Conservation (phyloP, 2,329 filamentous ascomycete species). For the Botrytis fabae region DNA sequence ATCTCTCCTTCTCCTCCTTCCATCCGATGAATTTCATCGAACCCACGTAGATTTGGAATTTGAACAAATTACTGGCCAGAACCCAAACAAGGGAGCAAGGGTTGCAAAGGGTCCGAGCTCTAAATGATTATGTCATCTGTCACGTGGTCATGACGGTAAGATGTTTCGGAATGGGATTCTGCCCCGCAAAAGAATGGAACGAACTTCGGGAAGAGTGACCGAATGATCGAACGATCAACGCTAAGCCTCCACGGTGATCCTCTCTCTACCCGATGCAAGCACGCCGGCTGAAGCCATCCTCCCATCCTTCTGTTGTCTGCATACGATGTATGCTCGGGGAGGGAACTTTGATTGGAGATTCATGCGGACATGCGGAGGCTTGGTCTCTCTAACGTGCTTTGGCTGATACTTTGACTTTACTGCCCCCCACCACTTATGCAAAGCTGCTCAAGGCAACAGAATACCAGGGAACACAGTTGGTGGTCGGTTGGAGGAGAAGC, state of each 20-base stretch:
- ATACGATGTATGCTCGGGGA: background rate
- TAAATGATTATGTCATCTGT: fast-evolving
- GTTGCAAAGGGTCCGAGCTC: background rate
- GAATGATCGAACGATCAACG: background rate
- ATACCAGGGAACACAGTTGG: background rate
- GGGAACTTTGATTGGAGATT: background rate
- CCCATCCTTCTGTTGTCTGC: background rate
- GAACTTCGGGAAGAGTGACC: background rate
- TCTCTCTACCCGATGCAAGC: background rate
- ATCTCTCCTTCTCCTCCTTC: background rate
- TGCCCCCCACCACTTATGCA: background rate
- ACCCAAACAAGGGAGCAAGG: slow-evolving; percentile 4
- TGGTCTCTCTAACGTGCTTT: background rate
- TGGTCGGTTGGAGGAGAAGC: background rate
- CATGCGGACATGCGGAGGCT: background rate
- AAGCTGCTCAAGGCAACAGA: background rate
- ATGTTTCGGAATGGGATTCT: background rate
- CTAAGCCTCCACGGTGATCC: background rate
- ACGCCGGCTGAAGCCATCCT: background rate
- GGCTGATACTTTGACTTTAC: background rate
- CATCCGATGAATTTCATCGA: background rate
- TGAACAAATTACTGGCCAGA: background rate
- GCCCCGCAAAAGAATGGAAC: background rate
- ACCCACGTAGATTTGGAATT: background rate
- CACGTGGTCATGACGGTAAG: background rate